Evolutionary conservation across 148 eudicot species (phyloP).

Genomic region (Rhododendron griersonianum): DNA sequence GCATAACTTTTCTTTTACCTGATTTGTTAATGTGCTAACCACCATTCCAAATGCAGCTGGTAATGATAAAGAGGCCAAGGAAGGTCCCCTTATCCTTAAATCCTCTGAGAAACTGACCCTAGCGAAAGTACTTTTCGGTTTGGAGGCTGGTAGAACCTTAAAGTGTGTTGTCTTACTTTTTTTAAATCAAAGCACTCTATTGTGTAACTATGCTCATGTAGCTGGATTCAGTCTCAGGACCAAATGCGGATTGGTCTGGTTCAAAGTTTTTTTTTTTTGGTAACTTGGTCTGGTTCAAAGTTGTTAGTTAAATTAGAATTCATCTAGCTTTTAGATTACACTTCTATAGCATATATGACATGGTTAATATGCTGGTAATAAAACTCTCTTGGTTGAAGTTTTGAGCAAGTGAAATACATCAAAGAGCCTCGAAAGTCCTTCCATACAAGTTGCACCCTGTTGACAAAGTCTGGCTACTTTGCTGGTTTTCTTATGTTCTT

Average conservation of each 20-base stretch:
- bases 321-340: not conserved
- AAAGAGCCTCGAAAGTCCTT: not conserved
- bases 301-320: not conserved
- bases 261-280: not conserved
- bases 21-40: not conserved
- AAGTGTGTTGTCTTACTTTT: not conserved
- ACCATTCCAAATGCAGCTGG: not conserved
- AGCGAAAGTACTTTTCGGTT: not conserved
- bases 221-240: not conserved
- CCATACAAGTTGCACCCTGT: not conserved
- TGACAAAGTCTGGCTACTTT: not conserved
- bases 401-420: not conserved
- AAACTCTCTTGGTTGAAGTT: not conserved
- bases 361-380: not conserved
- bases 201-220: not conserved
- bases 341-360: not conserved
- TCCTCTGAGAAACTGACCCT: not conserved
- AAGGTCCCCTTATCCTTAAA: not conserved
- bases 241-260: not conserved
- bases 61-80: not conserved
- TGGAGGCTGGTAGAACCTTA: not conserved
- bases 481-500: not conserved
- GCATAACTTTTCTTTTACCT: not conserved
- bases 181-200: not conserved
- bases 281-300: not conserved